These are phyloP conservation scores for Didymella pinodella DNA, from an alignment of 2,329 filamentous ascomycete species.

Conservation along the genomic window DNA sequence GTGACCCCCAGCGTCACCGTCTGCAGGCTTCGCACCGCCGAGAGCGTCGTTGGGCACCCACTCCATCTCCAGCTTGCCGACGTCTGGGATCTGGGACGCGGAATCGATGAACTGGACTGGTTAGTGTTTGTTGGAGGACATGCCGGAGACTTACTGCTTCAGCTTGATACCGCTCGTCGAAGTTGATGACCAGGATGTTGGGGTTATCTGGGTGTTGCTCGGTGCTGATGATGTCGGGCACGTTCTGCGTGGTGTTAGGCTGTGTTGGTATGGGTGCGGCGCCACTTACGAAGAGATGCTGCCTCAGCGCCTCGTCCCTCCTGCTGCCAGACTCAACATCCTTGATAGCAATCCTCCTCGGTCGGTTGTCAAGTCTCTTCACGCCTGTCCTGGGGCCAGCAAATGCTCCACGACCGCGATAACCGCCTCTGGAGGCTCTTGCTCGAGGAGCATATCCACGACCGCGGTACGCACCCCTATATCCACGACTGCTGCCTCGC, in stretches of 20 bases:
- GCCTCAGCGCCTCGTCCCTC: slow-evolving; percentile 73
- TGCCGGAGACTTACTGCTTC: slow-evolving; percentile 60
- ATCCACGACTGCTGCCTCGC: slow-evolving; percentile 30
- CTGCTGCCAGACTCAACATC: slow-evolving; percentile 68
- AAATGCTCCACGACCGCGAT: slow-evolving; percentile 54
- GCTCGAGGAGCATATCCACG: slow-evolving; percentile 46
- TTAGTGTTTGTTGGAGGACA: not conserved
- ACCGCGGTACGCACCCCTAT: slow-evolving; percentile 21
- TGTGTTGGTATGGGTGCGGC: not conserved
- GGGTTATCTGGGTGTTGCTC: slow-evolving; percentile 49
- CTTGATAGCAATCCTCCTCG: slow-evolving; percentile 70
- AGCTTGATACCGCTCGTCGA: slow-evolving; percentile 64
- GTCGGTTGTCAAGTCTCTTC: slow-evolving; percentile 76
- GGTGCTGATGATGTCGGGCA: slow-evolving; percentile 51
- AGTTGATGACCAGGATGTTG: slow-evolving; percentile 53
- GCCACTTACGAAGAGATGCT: slow-evolving; percentile 66
- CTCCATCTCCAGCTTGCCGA: slow-evolving; percentile 70
- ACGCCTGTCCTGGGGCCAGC: slow-evolving; percentile 55
- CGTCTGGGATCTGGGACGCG: slow-evolving; percentile 66
- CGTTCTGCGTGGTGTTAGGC: slow-evolving; percentile 20
- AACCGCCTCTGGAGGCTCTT: slow-evolving; percentile 52
- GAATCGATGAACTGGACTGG: slow-evolving; percentile 59
- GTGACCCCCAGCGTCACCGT: slow-evolving; percentile 1
- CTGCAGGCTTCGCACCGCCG: slow-evolving; percentile 21
- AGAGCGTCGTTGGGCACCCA: slow-evolving; percentile 63